Evolutionary conservation across 345 rosid species (phyloP).

Genomic region (Angophora floribunda): DNA sequence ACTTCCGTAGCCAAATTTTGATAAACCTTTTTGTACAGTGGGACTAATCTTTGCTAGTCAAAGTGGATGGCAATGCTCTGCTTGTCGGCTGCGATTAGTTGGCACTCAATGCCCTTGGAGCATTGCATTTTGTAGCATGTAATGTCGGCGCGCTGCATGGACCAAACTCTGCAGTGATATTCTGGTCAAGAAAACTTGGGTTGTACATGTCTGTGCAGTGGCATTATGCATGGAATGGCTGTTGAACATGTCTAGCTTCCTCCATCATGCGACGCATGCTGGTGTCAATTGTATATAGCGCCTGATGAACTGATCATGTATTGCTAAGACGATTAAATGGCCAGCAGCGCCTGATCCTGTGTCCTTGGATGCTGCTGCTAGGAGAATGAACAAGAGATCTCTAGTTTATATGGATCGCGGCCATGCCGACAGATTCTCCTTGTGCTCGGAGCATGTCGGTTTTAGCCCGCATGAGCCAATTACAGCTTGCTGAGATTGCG

Average conservation of each 20-base stretch:
- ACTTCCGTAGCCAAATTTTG: background rate
- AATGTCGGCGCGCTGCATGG: background rate
- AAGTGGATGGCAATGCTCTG: background rate
- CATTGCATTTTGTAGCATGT: background rate
- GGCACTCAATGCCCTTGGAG: background rate
- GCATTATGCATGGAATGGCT: background rate
- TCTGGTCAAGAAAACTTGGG: background rate
- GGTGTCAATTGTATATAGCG: background rate
- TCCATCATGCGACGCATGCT: background rate
- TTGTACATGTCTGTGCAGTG: background rate
- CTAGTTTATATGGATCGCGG: background rate
- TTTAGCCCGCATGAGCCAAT: background rate
- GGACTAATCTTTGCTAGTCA: background rate
- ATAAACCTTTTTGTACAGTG: background rate
- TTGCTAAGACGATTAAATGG: background rate
- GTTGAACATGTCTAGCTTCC: background rate
- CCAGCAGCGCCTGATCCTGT: background rate
- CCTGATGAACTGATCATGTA: background rate
- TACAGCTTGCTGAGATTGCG: background rate
- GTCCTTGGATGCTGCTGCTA: background rate
- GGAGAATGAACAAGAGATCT: background rate
- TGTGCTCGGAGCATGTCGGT: background rate
- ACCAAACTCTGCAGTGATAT: background rate
- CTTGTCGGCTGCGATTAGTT: background rate
- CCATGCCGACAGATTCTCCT: background rate